Conservation (phyloP, 441 rosid genomes). For the Codiaeum variegatum region DNA sequence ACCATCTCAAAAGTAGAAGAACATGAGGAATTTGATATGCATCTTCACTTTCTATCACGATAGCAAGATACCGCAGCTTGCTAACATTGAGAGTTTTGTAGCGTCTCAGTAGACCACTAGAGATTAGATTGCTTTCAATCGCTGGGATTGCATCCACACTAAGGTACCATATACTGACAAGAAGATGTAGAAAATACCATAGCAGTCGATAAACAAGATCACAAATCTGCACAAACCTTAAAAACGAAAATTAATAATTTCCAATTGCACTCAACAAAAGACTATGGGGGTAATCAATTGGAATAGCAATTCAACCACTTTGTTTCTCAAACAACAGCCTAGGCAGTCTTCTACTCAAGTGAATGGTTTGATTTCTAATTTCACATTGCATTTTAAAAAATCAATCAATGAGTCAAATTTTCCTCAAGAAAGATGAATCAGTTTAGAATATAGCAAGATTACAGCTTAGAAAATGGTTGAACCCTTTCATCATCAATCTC, state of each 20-base stretch:
- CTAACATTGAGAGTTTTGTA: constrained; percentile 42
- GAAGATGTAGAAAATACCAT: constrained; percentile 62
- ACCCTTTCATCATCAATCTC: neutral
- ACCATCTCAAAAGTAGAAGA: constrained; percentile 59
- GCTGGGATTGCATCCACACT: constrained; percentile 30
- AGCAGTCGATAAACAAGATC: constrained; percentile 36
- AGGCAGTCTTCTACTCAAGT: neutral
- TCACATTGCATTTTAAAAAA: neutral
- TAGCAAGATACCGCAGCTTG: constrained; percentile 56
- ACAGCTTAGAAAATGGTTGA: neutral
- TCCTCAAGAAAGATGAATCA: neutral
- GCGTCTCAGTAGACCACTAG: constrained; percentile 42
- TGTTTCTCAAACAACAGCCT: neutral
- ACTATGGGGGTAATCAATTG: neutral
- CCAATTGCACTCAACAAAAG: constrained; percentile 4
- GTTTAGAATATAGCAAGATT: neutral
- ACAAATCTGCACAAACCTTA: constrained; percentile 41
- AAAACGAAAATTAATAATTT: constrained; percentile 25
- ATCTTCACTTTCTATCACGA: constrained; percentile 67
- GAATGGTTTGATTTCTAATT: neutral
- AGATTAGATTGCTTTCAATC: constrained; percentile 55
- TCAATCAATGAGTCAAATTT: neutral
- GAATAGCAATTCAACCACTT: neutral
- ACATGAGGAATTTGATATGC: constrained; percentile 42
- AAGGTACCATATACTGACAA: constrained; percentile 49